Base-by-base conservation (phyloP, 2,329 filamentous ascomycete genomes). In the Penicillium sp. region DNA sequence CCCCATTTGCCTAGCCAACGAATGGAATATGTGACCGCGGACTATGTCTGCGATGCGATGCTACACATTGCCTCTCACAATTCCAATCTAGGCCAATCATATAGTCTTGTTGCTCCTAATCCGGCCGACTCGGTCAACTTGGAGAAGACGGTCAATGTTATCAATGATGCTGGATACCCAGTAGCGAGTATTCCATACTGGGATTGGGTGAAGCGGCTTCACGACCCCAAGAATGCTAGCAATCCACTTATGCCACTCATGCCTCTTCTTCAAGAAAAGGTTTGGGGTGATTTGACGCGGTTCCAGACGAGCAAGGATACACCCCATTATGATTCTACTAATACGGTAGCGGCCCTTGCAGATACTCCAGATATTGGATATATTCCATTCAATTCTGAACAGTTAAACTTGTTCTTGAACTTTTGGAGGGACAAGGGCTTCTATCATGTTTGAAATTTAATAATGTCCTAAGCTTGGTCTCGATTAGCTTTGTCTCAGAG, bases 201-300 rank as follows among this genome's bases (percentile, higher is more conserved):
- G 30, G 23, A 50, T 17, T 50, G 47, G 39, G 4, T 45, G 12
- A 18, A 30, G 10, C 8, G 8, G 12, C 17, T 45, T 1, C 32
- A 43, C n/a, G 18, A 18, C 18, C 24, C 7, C 1, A 32, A 37
- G 2, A 18, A 26, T 15, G 18, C 15, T 9, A 34, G 47, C 3
- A 44, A 46, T 15, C 56, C 50, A 4, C 23, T 57, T 48, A 17
- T 34, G 4, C 42, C 50, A 3, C 7, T 60, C 1, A 40, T 60
- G 40, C 55, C 78, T 24, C 79, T 80, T 56, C 74, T 80, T 50
- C 74, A 69, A 27, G 58, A 59, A 34, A 30, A 43, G 1, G 69
- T 70, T 17, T 71, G 71, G 10, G 64, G 45, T 6, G 67, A 66
- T 8, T 55, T 64, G 5, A 62, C 54, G 0, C 63, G 62, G 32